Conservation (phyloP, 805 yeast species). For the Cyberlindnera euphorbiae region DNA sequence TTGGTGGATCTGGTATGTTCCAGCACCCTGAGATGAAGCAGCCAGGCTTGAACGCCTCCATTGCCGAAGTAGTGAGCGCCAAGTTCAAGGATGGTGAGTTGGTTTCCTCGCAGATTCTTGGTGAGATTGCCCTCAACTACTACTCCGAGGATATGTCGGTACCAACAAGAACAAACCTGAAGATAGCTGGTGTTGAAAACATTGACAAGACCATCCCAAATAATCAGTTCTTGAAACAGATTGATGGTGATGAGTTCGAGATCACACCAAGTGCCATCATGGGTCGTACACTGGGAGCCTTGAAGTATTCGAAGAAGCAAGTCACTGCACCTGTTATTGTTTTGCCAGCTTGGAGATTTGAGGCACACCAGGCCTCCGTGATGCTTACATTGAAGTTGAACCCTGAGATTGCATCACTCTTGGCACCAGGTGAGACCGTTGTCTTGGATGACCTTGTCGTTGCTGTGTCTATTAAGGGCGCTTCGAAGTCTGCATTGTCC, state of each 20-base stretch:
- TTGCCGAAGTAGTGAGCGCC: constrained; percentile 83
- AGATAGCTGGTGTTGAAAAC: constrained; percentile 37
- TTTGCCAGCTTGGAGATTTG: constrained; percentile 87
- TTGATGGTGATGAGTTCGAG: constrained; percentile 38
- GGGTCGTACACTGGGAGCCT: constrained; percentile 70
- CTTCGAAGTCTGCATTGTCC: constrained; percentile 71
- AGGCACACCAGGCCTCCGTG: constrained; percentile 77
- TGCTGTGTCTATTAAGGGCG: constrained; percentile 55
- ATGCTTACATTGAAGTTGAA: constrained; percentile 64
- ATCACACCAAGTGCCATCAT: constrained; percentile 46
- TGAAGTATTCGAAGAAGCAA: constrained; percentile 62
- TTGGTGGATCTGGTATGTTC: constrained; percentile 32
- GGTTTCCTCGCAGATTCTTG: constrained; percentile 58
- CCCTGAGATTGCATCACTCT: constrained; percentile 35
- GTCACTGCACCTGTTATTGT: constrained; percentile 62
- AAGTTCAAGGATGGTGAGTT: constrained; percentile 64
- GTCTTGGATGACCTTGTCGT: constrained; percentile 35
- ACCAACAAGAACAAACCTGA: constrained; percentile 41
- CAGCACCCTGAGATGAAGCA: constrained; percentile 46
- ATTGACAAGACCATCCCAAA: constrained; percentile 47
- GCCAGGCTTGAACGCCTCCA: constrained; percentile 74
- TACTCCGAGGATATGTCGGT: constrained; percentile 30
- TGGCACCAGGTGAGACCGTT: constrained; percentile 35
- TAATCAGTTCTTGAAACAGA: constrained; percentile 47
- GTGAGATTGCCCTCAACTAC: constrained; percentile 83